Percentiles rank a stretch among this genome's conserved stretches.
These are phyloP conservation scores for Verticillium klebahnii DNA, from an alignment of 2,329 filamentous ascomycete genomes.

Conservation along the genomic window DNA sequence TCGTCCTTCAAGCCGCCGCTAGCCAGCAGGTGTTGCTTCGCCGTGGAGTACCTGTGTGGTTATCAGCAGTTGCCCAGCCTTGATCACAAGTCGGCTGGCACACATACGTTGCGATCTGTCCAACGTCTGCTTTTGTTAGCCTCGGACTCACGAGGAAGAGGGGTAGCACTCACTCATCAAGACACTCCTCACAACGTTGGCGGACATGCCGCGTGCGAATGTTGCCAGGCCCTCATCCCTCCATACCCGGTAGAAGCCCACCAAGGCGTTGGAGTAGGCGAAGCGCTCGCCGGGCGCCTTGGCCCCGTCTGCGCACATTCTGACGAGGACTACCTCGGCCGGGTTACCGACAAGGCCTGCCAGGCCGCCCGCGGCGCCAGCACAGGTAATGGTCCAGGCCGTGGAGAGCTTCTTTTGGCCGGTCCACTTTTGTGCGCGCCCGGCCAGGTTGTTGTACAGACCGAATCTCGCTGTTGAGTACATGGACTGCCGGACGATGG, in stretches of 20 bases:
- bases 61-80: not conserved
- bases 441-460: slow-evolving; percentile 31
- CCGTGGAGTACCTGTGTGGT: slow-evolving; percentile 24
- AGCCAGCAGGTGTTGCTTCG: slow-evolving; percentile 25
- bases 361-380: slow-evolving; percentile 33
- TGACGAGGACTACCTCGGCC: slow-evolving; percentile 36
- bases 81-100: not conserved
- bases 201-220: slow-evolving; percentile 31
- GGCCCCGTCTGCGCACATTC: slow-evolving; percentile 42
- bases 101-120: slow-evolving; percentile 37
- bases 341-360: slow-evolving; percentile 41
- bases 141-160: not conserved
- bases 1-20: slow-evolving; percentile 28
- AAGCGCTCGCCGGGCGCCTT: slow-evolving; percentile 29
- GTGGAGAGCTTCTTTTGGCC: slow-evolving; percentile 25
- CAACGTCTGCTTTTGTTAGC: slow-evolving; percentile 28
- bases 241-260: slow-evolving; percentile 26
- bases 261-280: slow-evolving; percentile 30
- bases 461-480: slow-evolving; percentile 41
- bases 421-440: slow-evolving; percentile 18
- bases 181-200: slow-evolving; percentile 36
- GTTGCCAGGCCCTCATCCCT: slow-evolving; percentile 32
- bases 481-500: slow-evolving; percentile 36
- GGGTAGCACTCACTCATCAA: slow-evolving; percentile 33
- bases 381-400: slow-evolving; percentile 29